A percentile compares a stretch with the other conserved stretches of the same genome.
Evolutionary conservation across 2,329 filamentous ascomycete species (phyloP).

Genomic region (Pseudogymnoascus sp.): DNA sequence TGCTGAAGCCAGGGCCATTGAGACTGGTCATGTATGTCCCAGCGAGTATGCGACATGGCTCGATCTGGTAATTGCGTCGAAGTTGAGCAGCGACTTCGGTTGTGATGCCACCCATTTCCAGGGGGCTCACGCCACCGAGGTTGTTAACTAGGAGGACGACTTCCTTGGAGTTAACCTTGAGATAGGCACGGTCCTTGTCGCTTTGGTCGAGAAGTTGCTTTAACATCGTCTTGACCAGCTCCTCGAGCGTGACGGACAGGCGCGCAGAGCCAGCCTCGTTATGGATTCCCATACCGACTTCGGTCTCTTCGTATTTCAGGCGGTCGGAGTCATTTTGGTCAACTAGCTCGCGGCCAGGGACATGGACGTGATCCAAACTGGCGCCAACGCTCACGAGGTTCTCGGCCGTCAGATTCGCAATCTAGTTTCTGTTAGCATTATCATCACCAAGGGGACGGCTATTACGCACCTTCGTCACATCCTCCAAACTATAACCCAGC

Average conservation of each 20-base stretch:
- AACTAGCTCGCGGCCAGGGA: slow-evolving; percentile 61
- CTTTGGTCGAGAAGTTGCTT: slow-evolving; percentile 51
- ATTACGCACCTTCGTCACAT: slow-evolving; percentile 54
- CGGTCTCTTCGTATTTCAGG: slow-evolving; percentile 48
- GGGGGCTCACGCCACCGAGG: slow-evolving; percentile 56
- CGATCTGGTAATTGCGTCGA: slow-evolving; percentile 47
- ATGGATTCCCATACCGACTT: slow-evolving; percentile 66
- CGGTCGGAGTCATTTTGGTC: slow-evolving; percentile 46
- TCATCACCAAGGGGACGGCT: no score
- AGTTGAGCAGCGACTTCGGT: slow-evolving; percentile 57
- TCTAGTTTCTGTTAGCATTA: neutral
- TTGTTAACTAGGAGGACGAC: slow-evolving; percentile 61
- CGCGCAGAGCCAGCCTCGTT: slow-evolving; percentile 51
- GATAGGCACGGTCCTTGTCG: slow-evolving; percentile 55
- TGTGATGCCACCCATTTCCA: slow-evolving; percentile 59
- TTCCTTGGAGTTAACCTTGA: slow-evolving; percentile 49
- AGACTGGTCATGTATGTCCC: slow-evolving; percentile 66
- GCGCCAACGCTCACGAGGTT: slow-evolving; percentile 82
- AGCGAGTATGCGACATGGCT: slow-evolving; percentile 50
- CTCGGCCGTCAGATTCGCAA: slow-evolving; percentile 57
- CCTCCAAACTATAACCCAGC: slow-evolving; percentile 54
- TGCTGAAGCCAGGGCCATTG: slow-evolving; percentile 63
- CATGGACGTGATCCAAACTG: slow-evolving; percentile 84
- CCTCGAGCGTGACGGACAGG: slow-evolving; percentile 38
- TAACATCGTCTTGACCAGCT: slow-evolving; percentile 53